These are phyloP conservation scores for Barnettozyma vustinii DNA, from an alignment of 805 yeast species.

Conservation along the genomic window DNA sequence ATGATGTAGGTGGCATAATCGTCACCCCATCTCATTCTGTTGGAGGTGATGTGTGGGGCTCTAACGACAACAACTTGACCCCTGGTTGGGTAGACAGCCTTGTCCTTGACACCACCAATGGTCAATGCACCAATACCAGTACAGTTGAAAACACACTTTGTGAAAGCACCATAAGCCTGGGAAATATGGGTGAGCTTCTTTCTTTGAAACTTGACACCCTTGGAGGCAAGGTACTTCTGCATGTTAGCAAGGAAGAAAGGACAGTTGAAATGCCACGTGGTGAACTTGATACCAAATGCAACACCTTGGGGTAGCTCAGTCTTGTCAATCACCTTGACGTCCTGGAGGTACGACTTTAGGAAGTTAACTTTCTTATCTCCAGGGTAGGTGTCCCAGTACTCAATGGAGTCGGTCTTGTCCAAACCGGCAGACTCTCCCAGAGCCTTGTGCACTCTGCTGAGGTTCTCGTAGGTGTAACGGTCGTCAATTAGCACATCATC, in stretches of 20 bases:
- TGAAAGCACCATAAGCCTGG: slow-evolving; percentile 40
- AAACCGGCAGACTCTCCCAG: slow-evolving; percentile 52
- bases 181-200: slow-evolving; percentile 45
- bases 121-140: slow-evolving; percentile 65
- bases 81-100: slow-evolving; percentile 60
- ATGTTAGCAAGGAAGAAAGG: slow-evolving; percentile 53
- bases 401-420: slow-evolving; percentile 49
- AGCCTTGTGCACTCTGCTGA: slow-evolving; percentile 35
- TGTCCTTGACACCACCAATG: slow-evolving; percentile 63
- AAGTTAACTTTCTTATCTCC: slow-evolving; percentile 42
- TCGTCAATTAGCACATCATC: slow-evolving; percentile 45
- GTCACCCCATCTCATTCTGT: slow-evolving; percentile 55
- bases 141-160: slow-evolving; percentile 60
- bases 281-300: slow-evolving; percentile 46
- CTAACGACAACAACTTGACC: slow-evolving; percentile 74
- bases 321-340: slow-evolving; percentile 32
- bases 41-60: slow-evolving; percentile 63
- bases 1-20: slow-evolving; percentile 62
- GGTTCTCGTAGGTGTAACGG: slow-evolving; percentile 47
- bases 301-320: slow-evolving; percentile 46
- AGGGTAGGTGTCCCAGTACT: slow-evolving; percentile 51
- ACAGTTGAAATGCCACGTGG: slow-evolving; percentile 68
- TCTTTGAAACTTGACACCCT: slow-evolving; percentile 50
- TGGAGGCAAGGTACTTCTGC: slow-evolving; percentile 34
- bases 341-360: slow-evolving; percentile 43